These are phyloP conservation scores for Castanea mollissima DNA, from an alignment of 306 rosid species.

Conservation along the genomic window DNA sequence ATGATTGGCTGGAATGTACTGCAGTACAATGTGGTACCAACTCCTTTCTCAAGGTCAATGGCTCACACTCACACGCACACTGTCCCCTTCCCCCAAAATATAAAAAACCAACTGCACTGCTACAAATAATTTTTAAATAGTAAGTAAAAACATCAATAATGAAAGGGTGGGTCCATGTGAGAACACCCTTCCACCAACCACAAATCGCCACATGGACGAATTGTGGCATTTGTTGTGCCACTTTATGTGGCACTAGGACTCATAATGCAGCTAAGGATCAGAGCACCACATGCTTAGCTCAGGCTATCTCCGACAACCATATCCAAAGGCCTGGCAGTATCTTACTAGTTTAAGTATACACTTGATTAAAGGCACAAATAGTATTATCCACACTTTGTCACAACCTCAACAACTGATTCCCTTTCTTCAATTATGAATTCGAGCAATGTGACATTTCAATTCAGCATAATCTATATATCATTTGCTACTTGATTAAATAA, in stretches of 20 bases:
- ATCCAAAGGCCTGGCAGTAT: conserved; percentile 29
- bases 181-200: no score
- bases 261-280: conserved; percentile 28
- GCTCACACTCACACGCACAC: no score
- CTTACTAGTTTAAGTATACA: conserved; percentile 9
- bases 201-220: no score
- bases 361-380: conserved; percentile 19
- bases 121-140: neutral
- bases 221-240: no score
- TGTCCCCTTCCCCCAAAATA: neutral
- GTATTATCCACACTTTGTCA: neutral
- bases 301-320: conserved; percentile 42
- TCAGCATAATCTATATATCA: neutral
- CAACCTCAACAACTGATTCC: neutral
- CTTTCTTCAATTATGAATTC: neutral
- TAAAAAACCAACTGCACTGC: neutral
- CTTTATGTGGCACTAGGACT: no score
- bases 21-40: neutral
- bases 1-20: neutral
- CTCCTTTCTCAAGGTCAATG: neutral
- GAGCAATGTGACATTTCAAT: neutral
- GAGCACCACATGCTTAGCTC: conserved; percentile 40
- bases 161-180: neutral
- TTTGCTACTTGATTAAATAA: neutral
- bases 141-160: conserved; percentile 19